Evolutionary conservation across 1,139 yeast genomes (phyloP).

Genomic region (Nakaseomyces kungkrabaensis): DNA sequence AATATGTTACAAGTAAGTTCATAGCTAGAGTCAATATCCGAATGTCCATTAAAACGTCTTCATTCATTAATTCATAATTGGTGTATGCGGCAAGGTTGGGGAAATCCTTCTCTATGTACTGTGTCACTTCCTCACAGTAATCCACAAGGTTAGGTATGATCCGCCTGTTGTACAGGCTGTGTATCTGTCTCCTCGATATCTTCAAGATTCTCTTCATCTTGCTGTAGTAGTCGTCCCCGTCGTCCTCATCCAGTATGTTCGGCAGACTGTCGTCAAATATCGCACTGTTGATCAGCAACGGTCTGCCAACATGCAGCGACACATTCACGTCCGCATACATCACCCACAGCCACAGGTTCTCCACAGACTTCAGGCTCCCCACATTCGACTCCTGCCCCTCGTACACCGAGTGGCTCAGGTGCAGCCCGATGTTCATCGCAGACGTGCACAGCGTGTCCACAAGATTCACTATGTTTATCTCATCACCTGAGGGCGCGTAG

Average conservation of each 20-base stretch:
- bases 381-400: conserved; percentile 12
- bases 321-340: conserved; percentile 23
- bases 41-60: conserved; percentile 9
- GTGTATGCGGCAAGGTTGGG: conserved; percentile 15
- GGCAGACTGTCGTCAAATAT: conserved; percentile 6
- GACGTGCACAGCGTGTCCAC: conserved; percentile 20
- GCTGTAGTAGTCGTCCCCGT: background rate
- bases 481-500: conserved; percentile 22
- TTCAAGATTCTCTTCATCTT: conserved; percentile 12
- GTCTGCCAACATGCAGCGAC: conserved; percentile 26
- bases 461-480: conserved; percentile 16
- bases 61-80: conserved; percentile 7
- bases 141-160: conserved; percentile 12
- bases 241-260: conserved; percentile 1
- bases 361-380: conserved; percentile 17
- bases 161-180: conserved; percentile 8
- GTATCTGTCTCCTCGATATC: conserved; percentile 16
- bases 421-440: conserved; percentile 28
- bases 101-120: conserved; percentile 17
- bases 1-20: conserved; percentile 1
- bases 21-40: conserved; percentile 6
- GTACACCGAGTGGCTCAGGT: conserved; percentile 21
- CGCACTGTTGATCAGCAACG: conserved; percentile 18
- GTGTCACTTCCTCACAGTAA: conserved; percentile 8
- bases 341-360: conserved; percentile 25